A percentile compares a stretch with the other conserved stretches of the same genome.
phyloP scores from a whole-genome alignment of 73 alveolate genomes.

The Paramecium pentaurelia region DNA sequence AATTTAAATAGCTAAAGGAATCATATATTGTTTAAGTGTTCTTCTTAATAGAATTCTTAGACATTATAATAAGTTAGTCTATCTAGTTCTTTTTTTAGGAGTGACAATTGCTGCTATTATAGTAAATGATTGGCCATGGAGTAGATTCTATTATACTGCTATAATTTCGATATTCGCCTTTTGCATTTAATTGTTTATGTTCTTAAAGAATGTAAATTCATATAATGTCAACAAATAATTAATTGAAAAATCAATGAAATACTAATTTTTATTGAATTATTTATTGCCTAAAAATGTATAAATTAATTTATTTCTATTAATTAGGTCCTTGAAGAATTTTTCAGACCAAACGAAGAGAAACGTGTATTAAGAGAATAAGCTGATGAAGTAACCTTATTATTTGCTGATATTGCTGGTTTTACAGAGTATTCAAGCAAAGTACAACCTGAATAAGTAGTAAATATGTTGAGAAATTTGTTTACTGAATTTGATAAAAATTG shows the following conservation, averaged over 20 bases:
- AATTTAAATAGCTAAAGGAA: conserved; percentile 3
- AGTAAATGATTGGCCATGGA: neutral
- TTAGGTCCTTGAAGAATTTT: conserved; percentile 18
- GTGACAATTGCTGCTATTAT: neutral
- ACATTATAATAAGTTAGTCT: neutral
- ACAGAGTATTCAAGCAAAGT: conserved; percentile 79
- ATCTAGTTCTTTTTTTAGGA: neutral
- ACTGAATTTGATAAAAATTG: conserved; percentile 93
- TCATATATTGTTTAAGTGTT: neutral
- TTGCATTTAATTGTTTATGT: neutral
- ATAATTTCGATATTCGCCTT: neutral
- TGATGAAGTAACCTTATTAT: conserved; percentile 91
- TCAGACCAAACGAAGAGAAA: neutral
- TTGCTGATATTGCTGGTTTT: conserved; percentile 90
- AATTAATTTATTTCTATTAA: no score
- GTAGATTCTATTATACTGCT: neutral
- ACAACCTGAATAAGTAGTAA: conserved; percentile 92
- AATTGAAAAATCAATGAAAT: neutral
- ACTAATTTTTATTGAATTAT: neutral
- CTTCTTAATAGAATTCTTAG: neutral
- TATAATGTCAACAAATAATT: conserved; percentile 8
- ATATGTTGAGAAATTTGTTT: conserved; percentile 87
- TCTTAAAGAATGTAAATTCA: neutral
- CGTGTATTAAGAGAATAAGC: conserved; percentile 75
- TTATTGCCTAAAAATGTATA: conserved; percentile 24